phyloP scores from a whole-genome alignment of 345 rosid genomes.

The Draba incana region DNA sequence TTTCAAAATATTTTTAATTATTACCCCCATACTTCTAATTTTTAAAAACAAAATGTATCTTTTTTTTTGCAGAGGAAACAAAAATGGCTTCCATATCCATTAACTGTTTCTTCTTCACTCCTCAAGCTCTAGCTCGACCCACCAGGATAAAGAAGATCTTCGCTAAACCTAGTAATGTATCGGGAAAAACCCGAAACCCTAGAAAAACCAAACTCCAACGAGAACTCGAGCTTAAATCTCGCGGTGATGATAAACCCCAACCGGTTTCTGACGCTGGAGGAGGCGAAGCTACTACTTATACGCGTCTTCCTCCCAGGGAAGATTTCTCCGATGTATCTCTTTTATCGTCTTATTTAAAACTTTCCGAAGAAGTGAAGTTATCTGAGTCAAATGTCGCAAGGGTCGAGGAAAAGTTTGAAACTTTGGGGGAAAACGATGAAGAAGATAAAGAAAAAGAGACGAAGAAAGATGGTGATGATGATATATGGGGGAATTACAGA shows the following conservation, averaged over 20 bases:
- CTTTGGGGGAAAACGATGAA: constrained; percentile 28
- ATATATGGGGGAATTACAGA: constrained; percentile 45
- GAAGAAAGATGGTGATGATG: constrained; percentile 34
- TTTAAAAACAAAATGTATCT: too few species aligned
- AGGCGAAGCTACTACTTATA: constrained; percentile 81
- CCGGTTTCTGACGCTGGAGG: constrained; percentile 55
- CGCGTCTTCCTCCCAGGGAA: constrained; percentile 82
- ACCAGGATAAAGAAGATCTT: constrained; percentile 42
- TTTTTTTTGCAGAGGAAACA: too few species aligned
- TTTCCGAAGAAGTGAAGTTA: constrained; percentile 56
- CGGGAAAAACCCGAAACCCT: constrained; percentile 33
- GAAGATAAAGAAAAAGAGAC: constrained; percentile 43
- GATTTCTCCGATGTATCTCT: constrained; percentile 49
- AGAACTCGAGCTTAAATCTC: constrained; percentile 45
- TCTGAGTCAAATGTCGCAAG: constrained; percentile 53
- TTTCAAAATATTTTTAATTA: background rate
- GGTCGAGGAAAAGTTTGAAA: constrained; percentile 30
- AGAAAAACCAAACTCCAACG: constrained; percentile 32
- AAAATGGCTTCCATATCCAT: constrained; percentile 50
- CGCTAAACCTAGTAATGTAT: constrained; percentile 37
- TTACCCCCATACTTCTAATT: background rate
- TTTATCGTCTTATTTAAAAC: constrained; percentile 21
- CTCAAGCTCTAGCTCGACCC: constrained; percentile 58
- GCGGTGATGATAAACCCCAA: constrained; percentile 42
- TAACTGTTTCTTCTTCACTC: constrained; percentile 47